Conservation (phyloP, 257 asterid species). For the Solanum chiquidenum region DNA sequence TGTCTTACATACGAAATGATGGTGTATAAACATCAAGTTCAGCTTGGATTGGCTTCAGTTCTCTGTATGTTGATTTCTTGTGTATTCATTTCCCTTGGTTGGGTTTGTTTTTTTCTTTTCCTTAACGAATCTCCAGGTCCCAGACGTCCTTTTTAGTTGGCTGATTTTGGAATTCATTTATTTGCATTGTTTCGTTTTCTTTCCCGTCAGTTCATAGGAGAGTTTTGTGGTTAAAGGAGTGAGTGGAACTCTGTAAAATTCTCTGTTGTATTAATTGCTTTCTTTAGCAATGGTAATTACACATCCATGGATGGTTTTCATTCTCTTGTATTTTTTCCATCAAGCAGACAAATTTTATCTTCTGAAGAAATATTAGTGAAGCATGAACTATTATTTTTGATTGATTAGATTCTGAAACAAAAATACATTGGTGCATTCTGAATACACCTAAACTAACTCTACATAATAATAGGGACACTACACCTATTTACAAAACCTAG, state of each 20-base stretch:
- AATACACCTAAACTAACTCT: slow-evolving; percentile 22
- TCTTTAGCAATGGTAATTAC: neutral
- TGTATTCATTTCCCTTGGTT: neutral
- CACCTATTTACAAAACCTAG: slow-evolving; percentile 28
- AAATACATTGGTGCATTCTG: slow-evolving; percentile 6
- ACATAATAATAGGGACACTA: slow-evolving; percentile 17
- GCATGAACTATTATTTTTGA: neutral
- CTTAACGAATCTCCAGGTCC: neutral
- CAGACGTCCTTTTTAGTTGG: neutral
- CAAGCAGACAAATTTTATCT: neutral
- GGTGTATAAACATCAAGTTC: neutral
- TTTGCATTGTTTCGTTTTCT: neutral
- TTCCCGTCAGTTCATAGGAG: neutral
- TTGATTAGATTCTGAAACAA: neutral
- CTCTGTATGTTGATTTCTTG: neutral
- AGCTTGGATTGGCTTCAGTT: neutral
- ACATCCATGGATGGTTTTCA: neutral
- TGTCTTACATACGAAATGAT: neutral
- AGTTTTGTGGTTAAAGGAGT: neutral
- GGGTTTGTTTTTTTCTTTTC: neutral
- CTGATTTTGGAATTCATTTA: neutral
- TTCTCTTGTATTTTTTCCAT: neutral
- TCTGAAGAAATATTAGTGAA: neutral
- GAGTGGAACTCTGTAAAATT: neutral
- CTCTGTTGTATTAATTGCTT: neutral